Base-by-base conservation (phyloP, 345 rosid species). In the Euclidium syriacum region DNA sequence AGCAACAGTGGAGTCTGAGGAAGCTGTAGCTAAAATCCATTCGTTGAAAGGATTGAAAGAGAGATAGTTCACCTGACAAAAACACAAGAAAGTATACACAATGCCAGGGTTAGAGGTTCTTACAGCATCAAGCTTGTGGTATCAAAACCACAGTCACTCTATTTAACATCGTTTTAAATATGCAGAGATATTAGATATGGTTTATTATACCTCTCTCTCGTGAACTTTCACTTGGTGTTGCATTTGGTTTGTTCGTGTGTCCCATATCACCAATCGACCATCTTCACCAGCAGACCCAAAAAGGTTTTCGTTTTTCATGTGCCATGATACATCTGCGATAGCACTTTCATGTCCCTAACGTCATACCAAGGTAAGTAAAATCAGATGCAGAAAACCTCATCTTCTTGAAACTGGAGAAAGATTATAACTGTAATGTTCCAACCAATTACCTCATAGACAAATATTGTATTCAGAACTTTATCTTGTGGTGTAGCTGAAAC, bases 281-380 rank as follows among this genome's bases (percentile, higher is more conserved):
- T 87, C 99, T 80, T 86, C 96, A 22, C 95, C 89, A 0, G 84
- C 90, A 25, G 97, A 94, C 19, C 96, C 97, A 72, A 94, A 90
- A 58, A 94, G 59, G 47, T 76, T 79, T 51, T 85, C 95, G 38
- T 90, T 79, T 81, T 84, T 84, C 81, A 80, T 70, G 73, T 94
- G 96, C 97, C 99, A 94, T 1, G 95, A 75, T 7, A 86, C 99
- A 70, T 90, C 96, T 72, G 78, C 97, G 33, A 87, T 89, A 38
- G 72, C 80, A 66, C 71, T 77, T 74, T 81, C 78, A 63, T 94
- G 97, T 57, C 87, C 96, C 99, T 87, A 42, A 12, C 67, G 38
- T 29, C 33, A 58, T 23, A 25, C 17, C 46, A 18, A 62, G 62
- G 2, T 22, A 11, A 11, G 3, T n/a, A 54, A 20, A n/a, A 16